Evolutionary conservation across 2,329 filamentous ascomycete genomes (phyloP).

Genomic region (Trichoderma simmonsii): DNA sequence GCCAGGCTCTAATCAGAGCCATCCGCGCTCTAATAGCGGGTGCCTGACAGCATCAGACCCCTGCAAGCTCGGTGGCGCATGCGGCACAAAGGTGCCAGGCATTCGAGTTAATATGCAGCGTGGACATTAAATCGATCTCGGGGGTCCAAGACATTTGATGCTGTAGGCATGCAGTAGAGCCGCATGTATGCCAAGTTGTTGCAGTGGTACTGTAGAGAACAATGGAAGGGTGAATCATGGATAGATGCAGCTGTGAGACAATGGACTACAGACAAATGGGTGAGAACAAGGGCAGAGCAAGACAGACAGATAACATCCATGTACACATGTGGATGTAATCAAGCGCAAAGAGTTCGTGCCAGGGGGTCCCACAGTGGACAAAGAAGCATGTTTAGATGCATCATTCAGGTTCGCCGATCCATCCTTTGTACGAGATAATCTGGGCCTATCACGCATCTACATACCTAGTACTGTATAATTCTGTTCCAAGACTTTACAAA

Average conservation of each 20-base stretch:
- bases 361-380: neutral
- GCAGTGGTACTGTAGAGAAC: neutral
- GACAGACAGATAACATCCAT: neutral
- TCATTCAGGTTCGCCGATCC: neutral
- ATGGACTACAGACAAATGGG: neutral
- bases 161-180: neutral
- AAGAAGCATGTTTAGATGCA: conserved; percentile 14
- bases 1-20: neutral
- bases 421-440: neutral
- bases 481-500: neutral
- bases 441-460: neutral
- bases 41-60: neutral
- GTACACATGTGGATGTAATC: neutral
- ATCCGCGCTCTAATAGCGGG: conserved; percentile 7
- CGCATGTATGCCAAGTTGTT: neutral
- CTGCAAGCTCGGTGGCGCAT: neutral
- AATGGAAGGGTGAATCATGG: no score
- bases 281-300: neutral
- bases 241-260: neutral
- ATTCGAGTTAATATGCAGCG: neutral
- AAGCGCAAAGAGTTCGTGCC: neutral
- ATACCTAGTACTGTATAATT: neutral
- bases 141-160: neutral
- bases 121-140: neutral
- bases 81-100: neutral